Evolutionary conservation across 106 monocot species (phyloP).

Genomic region (Apostasia shenzhenica): DNA sequence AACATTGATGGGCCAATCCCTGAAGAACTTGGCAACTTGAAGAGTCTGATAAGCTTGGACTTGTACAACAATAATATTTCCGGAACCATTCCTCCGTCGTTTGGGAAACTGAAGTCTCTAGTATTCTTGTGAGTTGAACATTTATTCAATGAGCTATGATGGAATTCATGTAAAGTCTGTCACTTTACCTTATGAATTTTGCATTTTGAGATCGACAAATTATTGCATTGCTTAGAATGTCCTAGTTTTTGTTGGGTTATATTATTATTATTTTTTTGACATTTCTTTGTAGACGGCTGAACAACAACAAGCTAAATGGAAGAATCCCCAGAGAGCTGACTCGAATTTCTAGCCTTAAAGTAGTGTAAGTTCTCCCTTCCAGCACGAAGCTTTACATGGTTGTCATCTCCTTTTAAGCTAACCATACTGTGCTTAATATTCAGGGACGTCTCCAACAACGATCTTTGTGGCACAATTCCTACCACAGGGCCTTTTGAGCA

Average conservation of each 20-base stretch:
- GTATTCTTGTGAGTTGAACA: slow-evolving; percentile 76
- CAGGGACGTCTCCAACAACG: slow-evolving; percentile 88
- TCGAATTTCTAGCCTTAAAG: slow-evolving; percentile 74
- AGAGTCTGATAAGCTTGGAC: slow-evolving; percentile 85
- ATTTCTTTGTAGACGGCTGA: slow-evolving; percentile 61
- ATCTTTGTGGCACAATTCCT: slow-evolving; percentile 95
- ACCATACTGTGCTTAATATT: background rate
- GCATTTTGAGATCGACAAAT: background rate
- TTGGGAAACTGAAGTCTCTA: slow-evolving; percentile 87
- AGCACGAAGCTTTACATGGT: background rate
- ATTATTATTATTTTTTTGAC: background rate
- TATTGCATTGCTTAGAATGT: no score
- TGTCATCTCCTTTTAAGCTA: background rate
- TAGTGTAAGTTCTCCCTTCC: slow-evolving; percentile 60
- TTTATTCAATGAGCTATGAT: background rate
- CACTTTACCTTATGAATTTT: background rate
- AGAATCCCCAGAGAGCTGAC: slow-evolving; percentile 76
- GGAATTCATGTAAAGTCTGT: background rate
- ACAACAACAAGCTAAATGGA: slow-evolving; percentile 71
- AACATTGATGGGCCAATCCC: slow-evolving; percentile 87
- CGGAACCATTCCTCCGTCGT: slow-evolving; percentile 64
- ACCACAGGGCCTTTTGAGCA: slow-evolving; percentile 82
- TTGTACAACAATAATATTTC: slow-evolving; percentile 97
- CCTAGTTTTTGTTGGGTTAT: background rate
- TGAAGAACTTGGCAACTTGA: slow-evolving; percentile 73